These are phyloP conservation scores for Yamadazyma siamensis DNA, from an alignment of 1,139 yeast genomes.

Conservation along the genomic window DNA sequence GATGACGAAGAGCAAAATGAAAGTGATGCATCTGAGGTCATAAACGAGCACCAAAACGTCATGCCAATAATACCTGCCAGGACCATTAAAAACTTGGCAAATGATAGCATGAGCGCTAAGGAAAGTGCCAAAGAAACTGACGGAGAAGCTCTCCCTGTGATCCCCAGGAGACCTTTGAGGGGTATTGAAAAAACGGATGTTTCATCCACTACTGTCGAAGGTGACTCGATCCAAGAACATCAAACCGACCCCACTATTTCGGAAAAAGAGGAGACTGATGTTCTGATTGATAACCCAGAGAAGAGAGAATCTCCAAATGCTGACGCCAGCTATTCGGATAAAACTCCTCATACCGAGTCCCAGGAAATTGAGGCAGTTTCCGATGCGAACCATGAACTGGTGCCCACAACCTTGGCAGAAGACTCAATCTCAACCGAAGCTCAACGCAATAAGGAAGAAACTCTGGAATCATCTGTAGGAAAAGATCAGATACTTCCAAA, in stretches of 20 bases:
- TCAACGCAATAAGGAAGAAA: not conserved
- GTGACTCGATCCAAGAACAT: not conserved
- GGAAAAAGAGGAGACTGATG: not conserved
- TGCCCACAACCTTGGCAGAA: too few species aligned
- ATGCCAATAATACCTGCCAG: conserved; percentile 17
- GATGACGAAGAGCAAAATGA: conserved; percentile 19
- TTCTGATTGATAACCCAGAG: not conserved
- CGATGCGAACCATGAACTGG: too few species aligned
- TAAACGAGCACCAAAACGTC: not conserved
- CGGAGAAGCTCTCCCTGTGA: conserved; percentile 7
- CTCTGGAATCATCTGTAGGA: not conserved
- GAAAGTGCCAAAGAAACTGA: conserved; percentile 12
- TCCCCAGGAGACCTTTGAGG: conserved; percentile 8
- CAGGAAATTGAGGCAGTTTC: not conserved
- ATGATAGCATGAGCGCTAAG: conserved; percentile 4
- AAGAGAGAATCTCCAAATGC: not conserved
- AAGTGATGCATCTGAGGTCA: conserved; percentile 1
- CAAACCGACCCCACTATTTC: not conserved
- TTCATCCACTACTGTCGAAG: not conserved
- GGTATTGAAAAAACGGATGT: not conserved
- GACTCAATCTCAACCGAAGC: too few species aligned
- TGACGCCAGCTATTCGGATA: not conserved
- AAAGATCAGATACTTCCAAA: not conserved
- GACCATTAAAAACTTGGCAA: conserved; percentile 8
- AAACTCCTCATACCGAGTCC: not conserved